Percentiles rank a stretch among this genome's conserved stretches.
Conservation (phyloP, 2,329 filamentous ascomycete species). For the Fusarium avenaceum region DNA sequence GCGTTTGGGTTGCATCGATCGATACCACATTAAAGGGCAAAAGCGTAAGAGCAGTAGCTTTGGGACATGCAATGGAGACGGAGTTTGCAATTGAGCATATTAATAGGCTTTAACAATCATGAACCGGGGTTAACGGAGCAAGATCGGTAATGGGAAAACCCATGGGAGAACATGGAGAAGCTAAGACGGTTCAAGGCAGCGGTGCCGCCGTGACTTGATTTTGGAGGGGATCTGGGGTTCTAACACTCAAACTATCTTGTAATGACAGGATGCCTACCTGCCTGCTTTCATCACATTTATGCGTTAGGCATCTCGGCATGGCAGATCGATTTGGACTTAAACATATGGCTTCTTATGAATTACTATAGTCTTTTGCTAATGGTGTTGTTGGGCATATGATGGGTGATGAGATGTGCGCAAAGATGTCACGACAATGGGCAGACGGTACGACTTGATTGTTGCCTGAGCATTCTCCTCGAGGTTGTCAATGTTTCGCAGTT, state of each 20-base stretch:
- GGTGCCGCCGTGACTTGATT: slow-evolving; percentile 8
- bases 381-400: no score
- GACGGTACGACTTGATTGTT: background rate
- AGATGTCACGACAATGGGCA: background rate
- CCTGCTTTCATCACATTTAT: background rate
- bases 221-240: slow-evolving; percentile 7
- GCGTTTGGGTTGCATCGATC: slow-evolving; percentile 34
- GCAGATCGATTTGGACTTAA: background rate
- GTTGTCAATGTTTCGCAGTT: slow-evolving; percentile 26
- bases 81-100: slow-evolving; percentile 26
- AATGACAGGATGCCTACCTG: background rate
- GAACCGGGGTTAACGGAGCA: slow-evolving; percentile 6
- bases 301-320: background rate
- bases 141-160: background rate
- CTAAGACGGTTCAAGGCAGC: slow-evolving; percentile 7
- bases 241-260: background rate
- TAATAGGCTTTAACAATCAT: slow-evolving; percentile 16
- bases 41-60: slow-evolving; percentile 3
- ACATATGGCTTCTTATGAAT: background rate
- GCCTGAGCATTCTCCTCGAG: slow-evolving; percentile 21
- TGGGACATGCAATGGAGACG: slow-evolving; percentile 7
- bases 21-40: slow-evolving; percentile 17
- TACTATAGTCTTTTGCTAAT: background rate
- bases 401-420: background rate
- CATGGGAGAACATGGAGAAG: slow-evolving; percentile 4